phyloP scores from a whole-genome alignment of 345 rosid genomes.

The Camelina neglecta region DNA sequence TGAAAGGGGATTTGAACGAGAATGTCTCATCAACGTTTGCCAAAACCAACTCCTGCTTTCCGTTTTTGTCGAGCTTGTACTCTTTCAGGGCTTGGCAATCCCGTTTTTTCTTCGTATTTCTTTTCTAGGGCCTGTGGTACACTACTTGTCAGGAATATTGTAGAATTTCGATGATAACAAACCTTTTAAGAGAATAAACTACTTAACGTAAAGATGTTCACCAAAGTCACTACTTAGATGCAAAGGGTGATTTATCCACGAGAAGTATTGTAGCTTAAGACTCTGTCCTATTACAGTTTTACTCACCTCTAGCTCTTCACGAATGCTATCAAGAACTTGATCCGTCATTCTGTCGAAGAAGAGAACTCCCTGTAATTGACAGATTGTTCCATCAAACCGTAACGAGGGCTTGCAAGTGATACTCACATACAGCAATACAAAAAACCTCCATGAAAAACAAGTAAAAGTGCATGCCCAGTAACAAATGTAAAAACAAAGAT shows the following conservation, averaged over 20 bases:
- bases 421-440: constrained; percentile 15
- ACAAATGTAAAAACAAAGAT: neutral
- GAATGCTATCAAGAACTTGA: constrained; percentile 75
- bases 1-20: constrained; percentile 25
- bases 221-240: constrained; percentile 13
- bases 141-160: constrained; percentile 34
- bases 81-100: constrained; percentile 80
- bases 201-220: constrained; percentile 9
- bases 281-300: constrained; percentile 12
- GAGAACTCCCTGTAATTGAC: constrained; percentile 71
- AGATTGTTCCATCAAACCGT: constrained; percentile 26
- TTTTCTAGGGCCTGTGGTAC: constrained; percentile 71
- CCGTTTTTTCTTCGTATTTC: constrained; percentile 78
- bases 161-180: neutral
- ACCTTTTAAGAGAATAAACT: neutral
- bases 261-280: constrained; percentile 6
- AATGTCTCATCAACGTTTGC: constrained; percentile 54
- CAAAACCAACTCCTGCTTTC: constrained; percentile 84
- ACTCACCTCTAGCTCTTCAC: constrained; percentile 69
- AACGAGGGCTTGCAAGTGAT: constrained; percentile 16
- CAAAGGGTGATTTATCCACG: constrained; percentile 1
- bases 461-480: constrained; percentile 20
- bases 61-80: constrained; percentile 56
- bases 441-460: constrained; percentile 12
- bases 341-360: constrained; percentile 90